Conservation (phyloP, 139 green algal genomes). For the Tetradesmus obliquus region DNA sequence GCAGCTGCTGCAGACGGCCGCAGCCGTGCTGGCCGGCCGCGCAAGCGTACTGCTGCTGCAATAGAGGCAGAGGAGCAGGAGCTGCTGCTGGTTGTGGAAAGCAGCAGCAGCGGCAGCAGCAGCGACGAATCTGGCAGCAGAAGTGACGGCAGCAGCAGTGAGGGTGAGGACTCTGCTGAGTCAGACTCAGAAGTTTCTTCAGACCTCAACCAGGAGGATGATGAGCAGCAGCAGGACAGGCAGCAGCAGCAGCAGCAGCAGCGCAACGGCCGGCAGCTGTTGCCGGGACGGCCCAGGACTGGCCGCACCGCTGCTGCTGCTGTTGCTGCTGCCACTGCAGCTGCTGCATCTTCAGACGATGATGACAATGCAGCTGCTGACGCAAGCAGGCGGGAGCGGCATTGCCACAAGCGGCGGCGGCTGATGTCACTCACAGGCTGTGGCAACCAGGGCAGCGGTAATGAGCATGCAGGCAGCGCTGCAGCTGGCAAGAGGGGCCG, state of each 20-base stretch:
- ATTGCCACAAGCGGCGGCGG: not conserved
- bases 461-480: not conserved
- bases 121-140: not conserved
- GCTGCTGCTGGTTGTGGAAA: not conserved
- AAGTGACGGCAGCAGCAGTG: not conserved
- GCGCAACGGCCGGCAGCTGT: not conserved
- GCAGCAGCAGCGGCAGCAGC: not conserved
- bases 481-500: not conserved
- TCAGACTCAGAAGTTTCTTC: not conserved
- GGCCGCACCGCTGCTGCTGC: not conserved
- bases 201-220: not conserved
- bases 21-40: not conserved
- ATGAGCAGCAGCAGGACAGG: not conserved
- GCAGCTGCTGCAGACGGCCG: not conserved
- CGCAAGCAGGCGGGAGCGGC: not conserved
- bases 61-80: not conserved
- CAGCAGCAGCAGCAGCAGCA: not conserved
- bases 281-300: not conserved
- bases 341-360: not conserved
- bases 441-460: not conserved
- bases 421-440: not conserved
- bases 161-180: not conserved
- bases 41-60: not conserved
- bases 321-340: not conserved
- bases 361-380: not conserved